Percentiles rank a stretch among this genome's conserved stretches.
Evolutionary conservation across 805 yeast species (phyloP).

Genomic region (Lachancea mirantina): DNA sequence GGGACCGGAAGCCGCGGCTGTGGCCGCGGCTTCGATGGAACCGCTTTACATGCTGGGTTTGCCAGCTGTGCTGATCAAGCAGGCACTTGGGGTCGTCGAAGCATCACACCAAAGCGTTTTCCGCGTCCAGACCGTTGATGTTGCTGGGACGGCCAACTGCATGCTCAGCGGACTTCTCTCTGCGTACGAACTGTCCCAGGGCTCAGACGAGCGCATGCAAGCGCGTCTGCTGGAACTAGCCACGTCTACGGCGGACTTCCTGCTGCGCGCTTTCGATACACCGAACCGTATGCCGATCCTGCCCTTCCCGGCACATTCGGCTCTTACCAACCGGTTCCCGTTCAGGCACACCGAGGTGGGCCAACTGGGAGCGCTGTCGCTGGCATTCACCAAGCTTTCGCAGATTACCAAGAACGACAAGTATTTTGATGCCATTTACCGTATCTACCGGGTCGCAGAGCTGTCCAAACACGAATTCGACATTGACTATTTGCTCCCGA

Average conservation of each 20-base stretch:
- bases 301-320: conserved; percentile 37
- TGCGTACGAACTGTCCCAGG: conserved; percentile 43
- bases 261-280: conserved; percentile 51
- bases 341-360: conserved; percentile 34
- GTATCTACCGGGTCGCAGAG: conserved; percentile 36
- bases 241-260: conserved; percentile 40
- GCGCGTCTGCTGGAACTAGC: conserved; percentile 35
- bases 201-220: conserved; percentile 27
- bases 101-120: conserved; percentile 25
- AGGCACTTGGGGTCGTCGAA: neutral
- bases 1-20: conserved; percentile 55
- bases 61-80: conserved; percentile 38
- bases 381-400: conserved; percentile 47
- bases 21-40: conserved; percentile 26
- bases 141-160: conserved; percentile 47
- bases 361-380: conserved; percentile 42
- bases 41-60: conserved; percentile 44
- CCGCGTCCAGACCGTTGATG: conserved; percentile 35
- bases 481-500: conserved; percentile 40
- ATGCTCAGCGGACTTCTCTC: conserved; percentile 47
- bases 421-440: conserved; percentile 44
- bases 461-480: conserved; percentile 30
- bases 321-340: conserved; percentile 33
- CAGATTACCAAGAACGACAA: conserved; percentile 42
- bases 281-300: conserved; percentile 49